Evolutionary conservation across 495 filamentous ascomycete species (phyloP), one percentile per base, ranked within the genome.

Genomic region (Lophiotrema nucula): DNA sequence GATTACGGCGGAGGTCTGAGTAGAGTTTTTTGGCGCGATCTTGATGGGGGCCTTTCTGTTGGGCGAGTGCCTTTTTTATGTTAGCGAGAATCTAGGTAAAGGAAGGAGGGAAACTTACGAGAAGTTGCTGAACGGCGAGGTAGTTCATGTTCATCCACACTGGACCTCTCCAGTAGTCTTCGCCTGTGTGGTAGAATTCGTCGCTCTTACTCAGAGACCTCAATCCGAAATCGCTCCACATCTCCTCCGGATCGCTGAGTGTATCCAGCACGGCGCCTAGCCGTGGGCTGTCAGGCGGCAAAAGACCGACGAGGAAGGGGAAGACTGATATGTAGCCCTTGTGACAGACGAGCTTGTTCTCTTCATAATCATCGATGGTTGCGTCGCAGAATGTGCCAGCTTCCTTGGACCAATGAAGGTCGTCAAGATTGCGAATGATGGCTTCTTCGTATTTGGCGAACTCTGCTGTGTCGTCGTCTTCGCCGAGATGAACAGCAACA

Each of bases 141-240:
- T 96, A 97, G 70, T 98, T 98, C 54, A 98, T 95, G 64, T 96
- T 96, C 57, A 98, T 88, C 93, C 93, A 98, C 3, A 98, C 78
- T 5, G 93, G 93, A 52, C 90, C 89, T 49, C 91, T 78, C 93
- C 93, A 98, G 75, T 98, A 98, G 64, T 98, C 96, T 78, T 98
- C 93, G 2, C 77, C 89, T 0, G 89, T 95, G 16, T 84, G 89
- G 66, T 95, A 97, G 62, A 88, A 81, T 67, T 86, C 79, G 58
- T 93, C 87, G 55, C 80, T 81, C 76, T 87, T 87, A 71, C 90
- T 95, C 71, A 98, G 69, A 71, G 90, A 96, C 45, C 93, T 80
- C 50, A 97, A 79, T 23, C 93, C 93, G 62, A 85, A 85, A 2
- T 86, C 81, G 63, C 85, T 92, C 86, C 90, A 97, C 42, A 98